Base-by-base conservation (phyloP, 192 early-diverging fungal genomes). In the Mortierella claussenii region DNA sequence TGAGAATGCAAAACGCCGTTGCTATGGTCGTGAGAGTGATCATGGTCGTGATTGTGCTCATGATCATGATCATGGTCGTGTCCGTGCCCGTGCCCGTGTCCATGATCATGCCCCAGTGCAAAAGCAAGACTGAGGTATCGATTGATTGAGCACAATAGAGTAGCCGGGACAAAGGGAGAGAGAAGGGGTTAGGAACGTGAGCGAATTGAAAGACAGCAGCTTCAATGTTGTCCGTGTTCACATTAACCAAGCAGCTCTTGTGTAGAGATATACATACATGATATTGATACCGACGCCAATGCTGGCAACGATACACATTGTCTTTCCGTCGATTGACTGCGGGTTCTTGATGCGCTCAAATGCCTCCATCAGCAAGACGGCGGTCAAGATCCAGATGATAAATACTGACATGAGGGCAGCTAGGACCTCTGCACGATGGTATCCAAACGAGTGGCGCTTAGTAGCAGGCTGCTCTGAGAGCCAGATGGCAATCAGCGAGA, bases 371-470 rank as follows among this genome's bases (percentile, higher is more conserved):
- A 94, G 81, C 24, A 95, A 68, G 55, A 78, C 80, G 9, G 79
- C 82, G 0, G 94, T 94, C 34, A 95, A 56, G 32, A 89, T 74
- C 94, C 94, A 95, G 49, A 95, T 92, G 28, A 90, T 81, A 31
- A 91, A 83, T n/a, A 89, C 90, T 9, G 92, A 93, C 51, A 83
- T 55, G 17, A 94, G 78, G 0, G 93, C 94, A 26, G 91, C 94
- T 37, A 95, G 74, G 51, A 94, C 90, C 69, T 95, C 91, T 34
- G 90, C 87, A 27, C 93, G 86, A 54, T 93, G 82, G 48, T 88
- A 94, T 33, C 93, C 93, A 74, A 88, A 95, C 11, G 87, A 87
- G 63, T 76, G 73, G 44, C 73, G 73, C 59, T 76, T 76, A 50
- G 73, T 76, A 7, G 73, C 73, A 49, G 73, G 73, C 59, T 67